These are phyloP conservation scores for Alternaria metachromatica DNA, from an alignment of 2,329 filamentous ascomycete species.

Conservation along the genomic window DNA sequence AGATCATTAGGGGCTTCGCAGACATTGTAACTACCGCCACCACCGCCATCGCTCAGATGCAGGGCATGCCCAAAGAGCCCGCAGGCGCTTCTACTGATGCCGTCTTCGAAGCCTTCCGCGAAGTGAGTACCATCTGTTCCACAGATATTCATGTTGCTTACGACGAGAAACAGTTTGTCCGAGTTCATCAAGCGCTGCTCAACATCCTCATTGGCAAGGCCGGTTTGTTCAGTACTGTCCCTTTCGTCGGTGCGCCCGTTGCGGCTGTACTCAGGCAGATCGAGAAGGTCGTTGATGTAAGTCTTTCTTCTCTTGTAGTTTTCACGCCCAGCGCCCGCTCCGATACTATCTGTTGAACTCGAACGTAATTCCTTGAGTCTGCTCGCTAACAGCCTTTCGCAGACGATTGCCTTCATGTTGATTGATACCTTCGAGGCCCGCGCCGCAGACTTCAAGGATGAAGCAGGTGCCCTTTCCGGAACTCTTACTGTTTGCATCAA, in stretches of 20 bases:
- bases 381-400: neutral
- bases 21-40: conserved; percentile 18
- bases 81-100: conserved; percentile 4
- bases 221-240: conserved; percentile 17
- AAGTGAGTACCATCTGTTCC: conserved; percentile 1
- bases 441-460: neutral
- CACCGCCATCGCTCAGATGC: conserved; percentile 11
- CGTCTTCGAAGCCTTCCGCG: conserved; percentile 22
- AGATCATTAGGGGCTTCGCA: conserved; percentile 15
- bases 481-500: neutral
- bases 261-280: conserved; percentile 19
- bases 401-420: conserved; percentile 4
- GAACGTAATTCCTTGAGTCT: neutral
- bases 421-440: neutral
- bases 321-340: neutral
- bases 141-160: neutral
- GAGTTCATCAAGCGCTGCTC: conserved; percentile 22
- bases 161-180: conserved; percentile 15
- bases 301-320: neutral
- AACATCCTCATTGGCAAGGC: conserved; percentile 27
- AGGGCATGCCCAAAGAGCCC: neutral
- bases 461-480: neutral
- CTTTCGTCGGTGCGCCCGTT: conserved; percentile 19
- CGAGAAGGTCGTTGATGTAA: conserved; percentile 24
- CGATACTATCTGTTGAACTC: neutral